These are phyloP conservation scores for Aphanoascus verrucosus DNA, from an alignment of 2,329 filamentous ascomycete genomes.

Conservation along the genomic window DNA sequence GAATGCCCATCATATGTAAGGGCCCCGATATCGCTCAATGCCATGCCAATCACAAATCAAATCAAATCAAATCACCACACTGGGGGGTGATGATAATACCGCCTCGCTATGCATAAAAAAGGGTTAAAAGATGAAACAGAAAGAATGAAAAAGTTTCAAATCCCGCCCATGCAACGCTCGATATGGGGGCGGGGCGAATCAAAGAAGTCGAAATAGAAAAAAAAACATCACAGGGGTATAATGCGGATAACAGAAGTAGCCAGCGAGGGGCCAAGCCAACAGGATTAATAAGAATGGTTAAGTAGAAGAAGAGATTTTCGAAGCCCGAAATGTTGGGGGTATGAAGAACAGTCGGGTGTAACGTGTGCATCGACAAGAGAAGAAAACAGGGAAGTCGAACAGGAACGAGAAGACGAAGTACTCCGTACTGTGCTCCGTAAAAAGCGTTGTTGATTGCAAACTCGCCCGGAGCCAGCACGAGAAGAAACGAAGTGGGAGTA, in stretches of 20 bases:
- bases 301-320: not conserved
- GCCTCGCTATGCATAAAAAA: no score
- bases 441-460: not conserved
- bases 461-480: not conserved
- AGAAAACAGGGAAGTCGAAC: not conserved
- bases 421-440: no score
- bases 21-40: no score
- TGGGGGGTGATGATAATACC: no score
- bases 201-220: not conserved
- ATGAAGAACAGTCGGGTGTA: not conserved
- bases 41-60: no score
- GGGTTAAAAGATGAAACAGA: not conserved
- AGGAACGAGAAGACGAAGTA: not conserved
- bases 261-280: not conserved
- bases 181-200: not conserved
- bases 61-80: no score
- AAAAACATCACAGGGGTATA: conserved; percentile 1
- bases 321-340: not conserved
- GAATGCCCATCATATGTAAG: no score
- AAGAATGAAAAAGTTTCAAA: not conserved
- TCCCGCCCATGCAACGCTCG: conserved; percentile 6
- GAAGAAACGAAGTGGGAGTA: conserved; percentile 4
- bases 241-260: not conserved
- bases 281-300: not conserved
- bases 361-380: not conserved